A percentile compares a stretch with the other conserved stretches of the same genome.
Evolutionary conservation across 2,329 filamentous ascomycete species (phyloP).

Genomic region (Ophiocordyceps australis): DNA sequence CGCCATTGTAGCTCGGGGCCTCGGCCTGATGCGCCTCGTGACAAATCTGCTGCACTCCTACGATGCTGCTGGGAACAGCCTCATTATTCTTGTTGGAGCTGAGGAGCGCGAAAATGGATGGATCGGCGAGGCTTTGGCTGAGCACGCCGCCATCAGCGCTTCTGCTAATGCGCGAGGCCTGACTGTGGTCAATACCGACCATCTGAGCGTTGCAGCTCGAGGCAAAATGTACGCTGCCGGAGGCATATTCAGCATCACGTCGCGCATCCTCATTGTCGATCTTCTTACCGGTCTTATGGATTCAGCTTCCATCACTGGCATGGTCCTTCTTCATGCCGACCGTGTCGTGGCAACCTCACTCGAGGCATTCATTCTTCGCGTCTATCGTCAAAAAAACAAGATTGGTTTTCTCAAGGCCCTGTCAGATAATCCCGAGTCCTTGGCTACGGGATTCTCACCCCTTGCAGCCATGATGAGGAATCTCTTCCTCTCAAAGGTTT

Average conservation of each 20-base stretch:
- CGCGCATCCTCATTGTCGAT: slow-evolving; percentile 86
- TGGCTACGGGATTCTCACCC: slow-evolving; percentile 75
- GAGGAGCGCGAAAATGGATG: slow-evolving; percentile 89
- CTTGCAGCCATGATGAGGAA: slow-evolving; percentile 78
- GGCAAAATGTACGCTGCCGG: slow-evolving; percentile 85
- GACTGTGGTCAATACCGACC: slow-evolving; percentile 85
- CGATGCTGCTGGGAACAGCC: slow-evolving; percentile 85
- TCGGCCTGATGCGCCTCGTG: slow-evolving; percentile 79
- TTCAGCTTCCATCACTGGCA: slow-evolving; percentile 68
- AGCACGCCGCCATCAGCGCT: slow-evolving; percentile 83
- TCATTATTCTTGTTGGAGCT: slow-evolving; percentile 77
- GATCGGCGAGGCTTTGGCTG: slow-evolving; percentile 90
- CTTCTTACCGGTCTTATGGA: slow-evolving; percentile 69
- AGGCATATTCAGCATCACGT: slow-evolving; percentile 91
- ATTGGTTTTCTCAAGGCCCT: slow-evolving; percentile 89
- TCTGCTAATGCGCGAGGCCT: slow-evolving; percentile 68
- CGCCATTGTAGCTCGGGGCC: slow-evolving; percentile 75
- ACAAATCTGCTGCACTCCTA: slow-evolving; percentile 96
- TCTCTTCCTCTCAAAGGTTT: slow-evolving; percentile 73
- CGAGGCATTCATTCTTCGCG: slow-evolving; percentile 87
- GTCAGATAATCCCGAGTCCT: slow-evolving; percentile 81
- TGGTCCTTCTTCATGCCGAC: slow-evolving; percentile 80
- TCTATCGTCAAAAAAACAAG: slow-evolving; percentile 92
- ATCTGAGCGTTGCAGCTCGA: slow-evolving; percentile 67
- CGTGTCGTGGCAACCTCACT: slow-evolving; percentile 69